Percentiles rank a stretch among this genome's conserved stretches.
phyloP scores from a whole-genome alignment of 139 green algal genomes.

The Astrephomene gubernaculifera region DNA sequence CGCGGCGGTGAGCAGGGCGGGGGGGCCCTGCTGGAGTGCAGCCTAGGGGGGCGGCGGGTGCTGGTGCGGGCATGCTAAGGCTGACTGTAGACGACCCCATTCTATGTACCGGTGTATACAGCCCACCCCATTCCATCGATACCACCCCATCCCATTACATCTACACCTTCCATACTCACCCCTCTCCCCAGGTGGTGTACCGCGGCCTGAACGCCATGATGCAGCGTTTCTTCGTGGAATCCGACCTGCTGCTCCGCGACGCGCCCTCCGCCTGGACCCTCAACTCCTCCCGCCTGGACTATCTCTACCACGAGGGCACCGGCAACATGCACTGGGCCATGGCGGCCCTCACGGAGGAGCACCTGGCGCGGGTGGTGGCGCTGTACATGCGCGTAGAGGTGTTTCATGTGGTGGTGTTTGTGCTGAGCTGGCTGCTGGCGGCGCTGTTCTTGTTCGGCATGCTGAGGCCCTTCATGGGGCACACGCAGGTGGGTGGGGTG shows the following conservation, averaged over 20 bases:
- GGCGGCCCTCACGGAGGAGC: background rate
- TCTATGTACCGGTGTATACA: no score
- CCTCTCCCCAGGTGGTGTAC: conserved; percentile 32
- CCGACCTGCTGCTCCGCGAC: conserved; percentile 35
- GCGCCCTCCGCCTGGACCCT: conserved; percentile 16
- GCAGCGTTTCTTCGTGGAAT: conserved; percentile 46
- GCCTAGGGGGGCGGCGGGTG: background rate
- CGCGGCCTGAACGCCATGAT: conserved; percentile 40
- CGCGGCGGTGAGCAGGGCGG: background rate
- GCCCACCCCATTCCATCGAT: no score
- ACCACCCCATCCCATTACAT: background rate
- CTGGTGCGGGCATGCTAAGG: background rate
- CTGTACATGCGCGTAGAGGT: conserved; percentile 34
- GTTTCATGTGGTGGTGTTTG: conserved; percentile 45
- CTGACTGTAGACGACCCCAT: no score
- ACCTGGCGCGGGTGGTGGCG: conserved; percentile 5
- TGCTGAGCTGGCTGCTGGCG: conserved; percentile 42
- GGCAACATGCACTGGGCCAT: conserved; percentile 47
- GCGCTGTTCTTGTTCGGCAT: conserved; percentile 38
- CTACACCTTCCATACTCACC: background rate
- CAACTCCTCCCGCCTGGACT: conserved; percentile 27
- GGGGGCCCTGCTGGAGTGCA: background rate
- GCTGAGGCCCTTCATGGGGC: conserved; percentile 38
- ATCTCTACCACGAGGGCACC: conserved; percentile 21
- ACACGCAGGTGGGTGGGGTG: conserved; percentile 19